Percentiles rank a stretch among this genome's conserved stretches.
Conservation (phyloP, 768 basidiomycete genomes). For the Boletus eberwhitei region DNA sequence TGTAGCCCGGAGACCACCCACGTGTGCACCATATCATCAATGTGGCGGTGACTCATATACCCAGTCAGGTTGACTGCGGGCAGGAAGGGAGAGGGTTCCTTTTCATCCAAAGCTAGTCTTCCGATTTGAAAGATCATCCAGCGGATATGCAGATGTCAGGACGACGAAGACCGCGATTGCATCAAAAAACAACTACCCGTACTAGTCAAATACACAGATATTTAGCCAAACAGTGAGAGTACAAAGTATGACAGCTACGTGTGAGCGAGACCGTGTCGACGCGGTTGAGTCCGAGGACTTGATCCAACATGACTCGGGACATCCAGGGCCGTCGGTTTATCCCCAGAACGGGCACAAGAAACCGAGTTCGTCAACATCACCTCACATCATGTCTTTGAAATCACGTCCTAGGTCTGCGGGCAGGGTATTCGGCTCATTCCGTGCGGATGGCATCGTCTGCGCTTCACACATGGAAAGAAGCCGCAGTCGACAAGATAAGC, state of each 20-base stretch:
- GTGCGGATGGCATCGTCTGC: constrained; percentile 2
- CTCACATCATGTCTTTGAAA: neutral
- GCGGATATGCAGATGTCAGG: neutral
- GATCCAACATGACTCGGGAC: neutral
- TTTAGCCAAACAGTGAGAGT: constrained; percentile 13
- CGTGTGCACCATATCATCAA: neutral
- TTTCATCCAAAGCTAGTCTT: neutral
- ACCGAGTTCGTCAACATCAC: neutral
- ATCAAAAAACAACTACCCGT: neutral
- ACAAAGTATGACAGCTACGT: constrained; percentile 14
- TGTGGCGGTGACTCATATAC: constrained; percentile 10
- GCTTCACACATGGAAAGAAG: neutral
- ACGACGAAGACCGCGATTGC: neutral
- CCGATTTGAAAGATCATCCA: neutral
- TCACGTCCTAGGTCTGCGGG: constrained; percentile 5
- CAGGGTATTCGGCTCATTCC: neutral
- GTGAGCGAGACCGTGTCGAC: constrained; percentile 1
- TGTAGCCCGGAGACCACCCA: too few relatives aligned
- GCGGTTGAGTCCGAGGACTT: neutral
- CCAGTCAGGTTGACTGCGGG: neutral
- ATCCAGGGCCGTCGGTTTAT: neutral
- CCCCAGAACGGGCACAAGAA: neutral
- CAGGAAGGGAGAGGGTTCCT: neutral
- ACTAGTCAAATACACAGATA: neutral
- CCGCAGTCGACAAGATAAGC: constrained; percentile 7